These are phyloP conservation scores for Chloranthus sessilifolius DNA, from an alignment of 164 flowering plant genomes.

Conservation along the genomic window DNA sequence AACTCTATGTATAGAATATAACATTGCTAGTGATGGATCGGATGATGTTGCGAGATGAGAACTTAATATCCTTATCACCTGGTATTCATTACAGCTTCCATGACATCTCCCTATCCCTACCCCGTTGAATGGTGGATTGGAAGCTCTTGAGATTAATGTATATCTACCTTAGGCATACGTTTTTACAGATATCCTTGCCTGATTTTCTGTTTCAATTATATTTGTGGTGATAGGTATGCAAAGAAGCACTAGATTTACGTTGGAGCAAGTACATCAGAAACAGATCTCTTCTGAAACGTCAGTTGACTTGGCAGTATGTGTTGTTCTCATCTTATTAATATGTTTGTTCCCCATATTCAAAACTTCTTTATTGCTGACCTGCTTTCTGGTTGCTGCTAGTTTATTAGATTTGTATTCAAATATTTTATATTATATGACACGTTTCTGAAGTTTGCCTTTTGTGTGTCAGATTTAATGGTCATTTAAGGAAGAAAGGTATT, in stretches of 20 bases:
- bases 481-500: conserved; percentile 71
- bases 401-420: background rate
- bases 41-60: too few species aligned
- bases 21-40: too few species aligned
- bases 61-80: too few species aligned
- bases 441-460: conserved; percentile 4
- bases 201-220: too few species aligned
- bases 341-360: background rate
- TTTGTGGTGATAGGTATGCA: conserved; percentile 73
- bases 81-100: too few species aligned
- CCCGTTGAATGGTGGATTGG: too few species aligned
- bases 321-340: conserved; percentile 4
- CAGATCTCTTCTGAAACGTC: conserved; percentile 49
- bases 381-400: background rate
- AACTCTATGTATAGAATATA: too few species aligned
- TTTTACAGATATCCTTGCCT: too few species aligned
- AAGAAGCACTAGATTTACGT: conserved; percentile 58
- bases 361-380: background rate
- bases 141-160: too few species aligned
- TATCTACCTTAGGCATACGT: too few species aligned
- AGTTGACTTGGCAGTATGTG: conserved; percentile 82
- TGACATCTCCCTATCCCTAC: too few species aligned
- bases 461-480: conserved; percentile 65
- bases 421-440: conserved; percentile 1
- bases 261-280: conserved; percentile 61